Evolutionary conservation across 225 moss, liverwort and hornwort genomes (phyloP).

Genomic region (Marchantia polymorpha): DNA sequence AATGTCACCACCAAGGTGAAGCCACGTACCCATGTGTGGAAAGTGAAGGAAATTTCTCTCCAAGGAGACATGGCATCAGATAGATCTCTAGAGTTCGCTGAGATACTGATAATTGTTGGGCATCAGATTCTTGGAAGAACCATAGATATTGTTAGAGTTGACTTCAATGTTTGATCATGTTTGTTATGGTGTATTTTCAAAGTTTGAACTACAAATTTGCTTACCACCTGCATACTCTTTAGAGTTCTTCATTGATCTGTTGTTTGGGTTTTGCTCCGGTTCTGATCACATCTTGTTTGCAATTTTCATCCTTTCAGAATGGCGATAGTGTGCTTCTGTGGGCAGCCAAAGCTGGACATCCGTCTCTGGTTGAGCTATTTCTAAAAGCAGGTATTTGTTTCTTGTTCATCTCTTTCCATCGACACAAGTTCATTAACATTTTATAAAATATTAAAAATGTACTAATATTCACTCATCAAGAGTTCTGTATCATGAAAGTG

Average conservation of each 20-base stretch:
- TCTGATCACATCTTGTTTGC: background rate
- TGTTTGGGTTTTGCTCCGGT: background rate
- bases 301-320: conserved; percentile 29
- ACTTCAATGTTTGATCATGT: too few relatives aligned
- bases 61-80: too few relatives aligned
- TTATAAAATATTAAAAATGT: background rate
- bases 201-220: background rate
- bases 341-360: conserved; percentile 56
- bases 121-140: too few relatives aligned
- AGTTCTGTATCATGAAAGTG: background rate
- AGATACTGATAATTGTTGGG: too few relatives aligned
- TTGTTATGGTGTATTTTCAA: too few relatives aligned
- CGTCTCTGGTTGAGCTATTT: conserved; percentile 45
- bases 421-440: background rate
- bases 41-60: too few relatives aligned
- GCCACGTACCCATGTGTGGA: background rate
- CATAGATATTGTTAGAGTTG: too few relatives aligned
- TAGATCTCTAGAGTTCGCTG: too few relatives aligned
- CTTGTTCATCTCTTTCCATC: background rate
- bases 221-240: background rate
- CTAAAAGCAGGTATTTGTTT: conserved; percentile 39
- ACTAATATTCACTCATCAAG: background rate
- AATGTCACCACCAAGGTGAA: conserved; percentile 46
- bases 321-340: conserved; percentile 53
- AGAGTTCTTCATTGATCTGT: background rate